Evolutionary conservation across 1,284 basidiomycete genomes (phyloP).

Genomic region (Ceratobasidium theobromae): DNA sequence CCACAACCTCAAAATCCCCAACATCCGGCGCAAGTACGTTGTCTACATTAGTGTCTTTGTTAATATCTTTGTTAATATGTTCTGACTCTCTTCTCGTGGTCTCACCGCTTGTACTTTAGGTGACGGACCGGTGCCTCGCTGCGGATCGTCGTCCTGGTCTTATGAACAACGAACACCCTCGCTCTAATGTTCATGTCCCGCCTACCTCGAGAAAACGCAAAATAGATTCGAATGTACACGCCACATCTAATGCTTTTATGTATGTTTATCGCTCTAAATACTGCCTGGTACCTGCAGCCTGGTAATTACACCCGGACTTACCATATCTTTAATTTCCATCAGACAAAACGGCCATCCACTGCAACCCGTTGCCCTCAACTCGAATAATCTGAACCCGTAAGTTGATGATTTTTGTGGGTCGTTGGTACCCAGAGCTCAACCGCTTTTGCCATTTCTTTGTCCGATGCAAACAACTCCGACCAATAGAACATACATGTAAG

Average conservation of each 20-base stretch:
- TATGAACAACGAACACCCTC: constrained; percentile 33
- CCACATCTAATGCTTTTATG: constrained; percentile 27
- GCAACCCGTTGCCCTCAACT: constrained; percentile 29
- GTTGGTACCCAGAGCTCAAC: background rate
- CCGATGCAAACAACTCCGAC: constrained; percentile 14
- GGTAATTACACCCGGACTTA: constrained; percentile 2
- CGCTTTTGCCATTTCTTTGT: background rate
- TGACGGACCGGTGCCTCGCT: constrained; percentile 33
- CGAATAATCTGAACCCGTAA: constrained; percentile 6
- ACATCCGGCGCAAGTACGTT: constrained; percentile 33
- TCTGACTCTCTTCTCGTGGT: background rate
- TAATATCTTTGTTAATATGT: background rate
- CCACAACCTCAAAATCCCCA: constrained; percentile 32
- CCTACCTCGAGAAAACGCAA: constrained; percentile 28
- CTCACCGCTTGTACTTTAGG: background rate
- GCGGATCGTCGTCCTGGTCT: constrained; percentile 23
- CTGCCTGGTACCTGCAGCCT: background rate
- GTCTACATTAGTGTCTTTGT: background rate
- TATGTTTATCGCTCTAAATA: background rate
- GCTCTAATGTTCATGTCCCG: constrained; percentile 28
- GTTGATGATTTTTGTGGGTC: background rate
- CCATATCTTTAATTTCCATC: background rate
- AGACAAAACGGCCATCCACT: constrained; percentile 24
- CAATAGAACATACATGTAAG: constrained; percentile 22
- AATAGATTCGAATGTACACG: constrained; percentile 21